Conservation (phyloP, 805 yeast genomes). For the baker's yeast (Saccharomyces cerevisiae) region DNA sequence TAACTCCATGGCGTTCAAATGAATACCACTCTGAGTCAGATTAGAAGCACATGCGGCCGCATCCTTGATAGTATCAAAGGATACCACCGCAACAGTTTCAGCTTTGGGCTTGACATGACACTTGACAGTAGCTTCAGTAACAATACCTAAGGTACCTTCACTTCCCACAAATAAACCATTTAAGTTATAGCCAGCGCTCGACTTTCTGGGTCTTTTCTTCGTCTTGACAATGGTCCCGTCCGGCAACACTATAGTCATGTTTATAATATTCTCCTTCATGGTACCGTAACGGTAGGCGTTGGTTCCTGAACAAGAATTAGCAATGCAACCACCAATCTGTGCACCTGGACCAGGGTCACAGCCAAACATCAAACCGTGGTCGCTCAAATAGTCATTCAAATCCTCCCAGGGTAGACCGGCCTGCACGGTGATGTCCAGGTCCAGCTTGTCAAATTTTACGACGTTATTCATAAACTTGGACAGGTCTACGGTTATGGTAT, state of each 20-base stretch:
- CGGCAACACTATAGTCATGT: constrained; percentile 65
- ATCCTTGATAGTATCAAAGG: constrained; percentile 58
- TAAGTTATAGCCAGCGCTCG: constrained; percentile 73
- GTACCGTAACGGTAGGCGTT: constrained; percentile 75
- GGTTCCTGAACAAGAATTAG: constrained; percentile 74
- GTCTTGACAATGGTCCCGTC: constrained; percentile 76
- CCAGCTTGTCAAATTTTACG: constrained; percentile 48
- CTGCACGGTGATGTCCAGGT: constrained; percentile 65
- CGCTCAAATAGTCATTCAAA: constrained; percentile 43
- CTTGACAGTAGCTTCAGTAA: constrained; percentile 69
- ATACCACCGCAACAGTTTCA: constrained; percentile 61
- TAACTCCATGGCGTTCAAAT: constrained; percentile 66
- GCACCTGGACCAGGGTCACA: constrained; percentile 81
- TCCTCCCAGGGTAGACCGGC: constrained; percentile 80
- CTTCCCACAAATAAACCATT: constrained; percentile 69
- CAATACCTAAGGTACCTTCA: constrained; percentile 73
- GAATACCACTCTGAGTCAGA: constrained; percentile 53
- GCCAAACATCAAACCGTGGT: constrained; percentile 54
- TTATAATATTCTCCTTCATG: constrained; percentile 64
- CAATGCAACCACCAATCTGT: constrained; percentile 69
- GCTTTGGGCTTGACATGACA: constrained; percentile 55
- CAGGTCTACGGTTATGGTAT: constrained; percentile 55
- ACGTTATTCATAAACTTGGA: constrained; percentile 49
- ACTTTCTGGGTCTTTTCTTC: constrained; percentile 63
- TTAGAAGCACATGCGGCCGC: constrained; percentile 65